These are phyloP conservation scores for Monosporascus sp. DNA, from an alignment of 2,329 filamentous ascomycete genomes.

Conservation along the genomic window DNA sequence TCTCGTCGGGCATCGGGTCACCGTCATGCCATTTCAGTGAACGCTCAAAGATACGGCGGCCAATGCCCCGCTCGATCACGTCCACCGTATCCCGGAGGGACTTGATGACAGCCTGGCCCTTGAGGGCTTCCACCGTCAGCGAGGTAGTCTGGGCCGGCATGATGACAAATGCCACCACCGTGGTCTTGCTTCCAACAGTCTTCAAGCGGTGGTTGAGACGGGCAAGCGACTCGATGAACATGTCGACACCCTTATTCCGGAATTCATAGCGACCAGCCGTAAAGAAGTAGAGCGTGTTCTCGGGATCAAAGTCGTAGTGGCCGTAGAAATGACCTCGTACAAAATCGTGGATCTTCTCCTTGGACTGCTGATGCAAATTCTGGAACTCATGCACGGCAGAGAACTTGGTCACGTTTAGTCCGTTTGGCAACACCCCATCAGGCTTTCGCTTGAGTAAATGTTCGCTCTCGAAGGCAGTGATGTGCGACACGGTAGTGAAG, in stretches of 20 bases:
- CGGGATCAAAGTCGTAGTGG: conserved; percentile 93
- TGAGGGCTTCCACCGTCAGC: conserved; percentile 89
- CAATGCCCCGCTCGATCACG: conserved; percentile 87
- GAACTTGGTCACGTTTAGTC: conserved; percentile 97
- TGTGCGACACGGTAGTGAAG: conserved; percentile 97
- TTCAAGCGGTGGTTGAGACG: conserved; percentile 93
- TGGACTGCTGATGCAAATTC: conserved; percentile 92
- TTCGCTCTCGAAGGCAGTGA: conserved; percentile 97
- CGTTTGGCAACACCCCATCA: conserved; percentile 92
- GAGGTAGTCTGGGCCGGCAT: conserved; percentile 97
- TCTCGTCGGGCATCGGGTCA: conserved; percentile 88
- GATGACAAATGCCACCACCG: conserved; percentile 95
- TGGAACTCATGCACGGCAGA: conserved; percentile 98
- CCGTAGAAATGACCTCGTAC: conserved; percentile 98
- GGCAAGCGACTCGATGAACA: conserved; percentile 97
- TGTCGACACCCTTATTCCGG: conserved; percentile 97
- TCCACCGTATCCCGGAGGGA: conserved; percentile 89
- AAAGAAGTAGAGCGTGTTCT: conserved; percentile 97
- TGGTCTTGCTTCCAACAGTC: conserved; percentile 76
- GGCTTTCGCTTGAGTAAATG: conserved; percentile 96
- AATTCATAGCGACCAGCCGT: conserved; percentile 96
- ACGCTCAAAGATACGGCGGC: conserved; percentile 89
- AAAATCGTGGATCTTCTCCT: conserved; percentile 98
- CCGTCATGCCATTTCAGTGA: conserved; percentile 95
- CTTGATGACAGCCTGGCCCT: conserved; percentile 96